Evolutionary conservation across 2,329 filamentous ascomycete genomes (phyloP), one percentile per base, ranked within the genome.

Genomic region (Botrytis hyacinthi): DNA sequence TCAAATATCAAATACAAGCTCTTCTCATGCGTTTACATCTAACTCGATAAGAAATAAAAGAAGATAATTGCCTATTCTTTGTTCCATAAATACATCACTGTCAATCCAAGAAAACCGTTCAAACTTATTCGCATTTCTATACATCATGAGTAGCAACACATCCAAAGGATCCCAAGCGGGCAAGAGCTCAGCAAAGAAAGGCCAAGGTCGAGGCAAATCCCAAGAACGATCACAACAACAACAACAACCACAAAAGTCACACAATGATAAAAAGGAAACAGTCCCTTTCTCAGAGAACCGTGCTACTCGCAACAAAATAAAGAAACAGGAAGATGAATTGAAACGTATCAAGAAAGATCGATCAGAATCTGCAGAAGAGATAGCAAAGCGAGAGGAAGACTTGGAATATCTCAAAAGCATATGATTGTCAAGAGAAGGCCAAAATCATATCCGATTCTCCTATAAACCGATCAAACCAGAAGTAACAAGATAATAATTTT

Each of bases 291-390:
- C 44, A 46, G 44, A 48, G 44, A 48, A 48, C 44, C 44, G 44
- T 48, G 44, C 44, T 22, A 48, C 20, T 48, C 44, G 44, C 20
- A 48, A 48, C 8, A 0, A 4, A 22, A 48, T 48, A 22, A 0
- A 9, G 0, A 48, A 48, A 16, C 0, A 22, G 44, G 8, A 22
- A 9, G 9, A 3, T 0, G 0, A 10, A 22, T 22, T 46, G 44
- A 0, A 7, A 9, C 0, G 20, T 46, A 4, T 3, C 20, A 46
- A 22, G 1, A 6, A 10, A 22, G 3, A 22, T 46, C 0, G 2
- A 2, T 0, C 20, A 22, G 3, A 22, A 9, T 1, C 20, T 22
- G 20, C 40, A 42, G 14, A 14, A 42, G 3, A 14, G 12, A 16
- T 26, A 48, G 20, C 1, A 46, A 6, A 48, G 8, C 46, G 10